Evolutionary conservation across 176 grass and related monocot species (phyloP).

Genomic region (Carex littledalei): DNA sequence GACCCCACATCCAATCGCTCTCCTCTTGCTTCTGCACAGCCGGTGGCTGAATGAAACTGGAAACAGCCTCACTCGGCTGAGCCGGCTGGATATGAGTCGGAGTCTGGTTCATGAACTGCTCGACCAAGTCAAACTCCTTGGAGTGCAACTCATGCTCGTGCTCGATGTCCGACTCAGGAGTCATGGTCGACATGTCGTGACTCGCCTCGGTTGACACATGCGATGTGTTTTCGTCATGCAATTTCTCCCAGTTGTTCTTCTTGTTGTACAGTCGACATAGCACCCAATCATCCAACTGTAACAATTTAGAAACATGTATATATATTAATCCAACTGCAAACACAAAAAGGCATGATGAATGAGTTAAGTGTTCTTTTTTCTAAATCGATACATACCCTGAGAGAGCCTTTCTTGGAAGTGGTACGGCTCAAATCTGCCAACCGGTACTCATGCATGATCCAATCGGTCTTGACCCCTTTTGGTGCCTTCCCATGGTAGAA

Average conservation of each 20-base stretch:
- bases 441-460: conserved; percentile 50
- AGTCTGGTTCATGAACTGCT: neutral
- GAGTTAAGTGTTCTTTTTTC: neutral
- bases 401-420: conserved; percentile 30
- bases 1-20: conserved; percentile 27
- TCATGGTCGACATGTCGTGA: conserved; percentile 25
- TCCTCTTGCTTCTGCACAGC: conserved; percentile 16
- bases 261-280: conserved; percentile 47
- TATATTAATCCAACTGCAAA: neutral
- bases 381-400: conserved; percentile 21
- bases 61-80: neutral
- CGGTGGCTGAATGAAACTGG: neutral
- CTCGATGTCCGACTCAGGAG: conserved; percentile 35
- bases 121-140: neutral
- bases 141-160: conserved; percentile 18
- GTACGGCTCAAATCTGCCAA: conserved; percentile 26
- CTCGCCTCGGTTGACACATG: conserved; percentile 9
- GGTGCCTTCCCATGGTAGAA: conserved; percentile 46
- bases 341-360: neutral
- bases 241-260: conserved; percentile 40
- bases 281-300: conserved; percentile 48
- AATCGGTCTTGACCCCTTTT: conserved; percentile 33
- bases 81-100: neutral
- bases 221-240: conserved; percentile 2
- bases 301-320: neutral